These are phyloP conservation scores for Arabidopsis thaliana DNA, from an alignment of 345 rosid genomes.

Conservation along the genomic window DNA sequence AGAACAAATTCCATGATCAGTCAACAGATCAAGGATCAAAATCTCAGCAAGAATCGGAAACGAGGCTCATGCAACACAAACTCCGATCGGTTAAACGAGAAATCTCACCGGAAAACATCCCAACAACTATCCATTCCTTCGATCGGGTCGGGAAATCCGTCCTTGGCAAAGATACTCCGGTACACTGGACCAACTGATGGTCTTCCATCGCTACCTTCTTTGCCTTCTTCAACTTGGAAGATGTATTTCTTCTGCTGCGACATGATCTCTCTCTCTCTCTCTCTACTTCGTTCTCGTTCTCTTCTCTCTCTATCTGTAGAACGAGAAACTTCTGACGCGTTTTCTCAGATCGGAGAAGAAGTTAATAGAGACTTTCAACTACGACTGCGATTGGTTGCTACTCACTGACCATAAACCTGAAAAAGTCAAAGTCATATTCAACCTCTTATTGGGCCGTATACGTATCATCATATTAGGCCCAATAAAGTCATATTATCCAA, in stretches of 20 bases:
- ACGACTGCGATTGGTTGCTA: conserved; percentile 40
- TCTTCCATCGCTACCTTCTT: conserved; percentile 58
- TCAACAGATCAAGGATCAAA: conserved; percentile 30
- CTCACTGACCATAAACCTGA: conserved; percentile 28
- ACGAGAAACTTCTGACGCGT: no score
- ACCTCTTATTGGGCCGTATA: conserved; percentile 34
- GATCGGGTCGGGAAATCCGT: conserved; percentile 76
- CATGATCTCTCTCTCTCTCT: conserved; percentile 39
- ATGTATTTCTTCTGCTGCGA: conserved; percentile 52
- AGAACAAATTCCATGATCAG: conserved; percentile 30
- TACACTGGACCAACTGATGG: conserved; percentile 83
- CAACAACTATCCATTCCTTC: conserved; percentile 84
- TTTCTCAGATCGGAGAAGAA: conserved; percentile 12
- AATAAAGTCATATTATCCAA: not conserved
- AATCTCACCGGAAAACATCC: conserved; percentile 83
- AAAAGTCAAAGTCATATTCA: conserved; percentile 17
- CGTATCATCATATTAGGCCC: conserved; percentile 8
- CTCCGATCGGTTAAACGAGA: not conserved
- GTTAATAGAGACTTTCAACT: conserved; percentile 15
- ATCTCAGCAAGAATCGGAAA: not conserved
- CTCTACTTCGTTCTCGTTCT: no score
- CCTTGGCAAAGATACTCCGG: conserved; percentile 74
- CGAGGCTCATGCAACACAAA: conserved; percentile 5
- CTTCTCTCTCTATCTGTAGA: not conserved
- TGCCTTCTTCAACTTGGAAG: conserved; percentile 63